Percentiles rank a stretch among this genome's conserved stretches.
Conservation (phyloP, 768 basidiomycete genomes). For the Naganishia vaughanmartiniae region DNA sequence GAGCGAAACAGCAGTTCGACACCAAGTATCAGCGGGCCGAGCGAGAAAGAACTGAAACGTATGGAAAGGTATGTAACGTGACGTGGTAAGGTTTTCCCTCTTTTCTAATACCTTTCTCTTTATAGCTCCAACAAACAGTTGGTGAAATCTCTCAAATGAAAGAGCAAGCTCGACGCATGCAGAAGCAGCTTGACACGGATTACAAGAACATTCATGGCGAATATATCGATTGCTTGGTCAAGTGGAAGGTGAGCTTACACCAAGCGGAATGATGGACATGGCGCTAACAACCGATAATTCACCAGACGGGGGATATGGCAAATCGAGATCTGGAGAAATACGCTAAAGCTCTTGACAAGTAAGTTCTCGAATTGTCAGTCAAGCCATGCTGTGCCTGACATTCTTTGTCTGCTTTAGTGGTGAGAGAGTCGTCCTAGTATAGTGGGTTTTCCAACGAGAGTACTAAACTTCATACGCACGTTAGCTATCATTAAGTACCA, state of each 20-base stretch:
- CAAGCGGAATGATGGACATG: neutral
- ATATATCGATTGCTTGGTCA: constrained; percentile 86
- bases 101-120: neutral
- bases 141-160: constrained; percentile 77
- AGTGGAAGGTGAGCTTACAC: constrained; percentile 71
- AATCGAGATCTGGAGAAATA: constrained; percentile 97
- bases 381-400: neutral
- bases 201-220: constrained; percentile 81
- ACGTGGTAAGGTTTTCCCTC: neutral
- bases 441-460: too few species aligned
- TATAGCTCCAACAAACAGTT: constrained; percentile 68
- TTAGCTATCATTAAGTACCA: constrained; percentile 96
- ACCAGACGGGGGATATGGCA: constrained; percentile 93
- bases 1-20: constrained; percentile 78
- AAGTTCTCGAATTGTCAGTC: constrained; percentile 41
- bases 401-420: neutral
- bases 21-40: constrained; percentile 71
- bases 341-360: constrained; percentile 95
- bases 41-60: constrained; percentile 63
- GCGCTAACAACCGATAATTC: constrained; percentile 1
- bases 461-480: constrained; percentile 33
- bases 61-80: constrained; percentile 56
- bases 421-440: neutral
- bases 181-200: constrained; percentile 69
- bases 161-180: constrained; percentile 64